phyloP scores from a whole-genome alignment of 306 rosid species.

The Clitoria ternatea region DNA sequence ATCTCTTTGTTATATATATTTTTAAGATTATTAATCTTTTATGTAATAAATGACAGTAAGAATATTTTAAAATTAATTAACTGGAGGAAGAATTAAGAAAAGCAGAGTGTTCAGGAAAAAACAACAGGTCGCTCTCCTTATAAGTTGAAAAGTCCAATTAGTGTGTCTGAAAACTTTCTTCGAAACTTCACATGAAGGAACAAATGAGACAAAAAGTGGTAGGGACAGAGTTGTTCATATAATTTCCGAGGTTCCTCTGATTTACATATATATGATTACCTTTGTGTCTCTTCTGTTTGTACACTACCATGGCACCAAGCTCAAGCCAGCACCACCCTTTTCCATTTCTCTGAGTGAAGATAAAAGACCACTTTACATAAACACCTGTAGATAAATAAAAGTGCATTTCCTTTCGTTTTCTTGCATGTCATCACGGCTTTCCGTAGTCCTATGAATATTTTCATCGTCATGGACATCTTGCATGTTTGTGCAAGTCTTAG shows the following conservation, averaged over 20 bases:
- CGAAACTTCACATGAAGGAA: neutral
- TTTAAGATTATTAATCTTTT: no score
- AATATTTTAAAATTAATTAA: no score
- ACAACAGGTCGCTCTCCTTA: no score
- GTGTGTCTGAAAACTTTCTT: neutral
- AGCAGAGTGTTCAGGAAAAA: no score
- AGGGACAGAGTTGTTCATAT: slow-evolving; percentile 22
- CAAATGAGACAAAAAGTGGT: neutral
- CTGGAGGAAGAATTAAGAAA: no score
- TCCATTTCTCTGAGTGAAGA: neutral
- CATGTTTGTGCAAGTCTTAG: slow-evolving; percentile 2
- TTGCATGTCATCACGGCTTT: neutral
- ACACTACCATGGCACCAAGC: neutral
- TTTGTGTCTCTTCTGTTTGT: slow-evolving; percentile 4
- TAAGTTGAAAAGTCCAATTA: neutral
- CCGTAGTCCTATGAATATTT: neutral
- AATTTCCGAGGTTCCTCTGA: neutral
- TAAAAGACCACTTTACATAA: neutral
- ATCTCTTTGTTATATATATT: no score
- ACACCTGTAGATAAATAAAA: neutral
- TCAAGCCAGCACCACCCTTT: neutral
- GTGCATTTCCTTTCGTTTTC: neutral
- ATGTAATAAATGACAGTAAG: no score
- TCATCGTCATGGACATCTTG: neutral
- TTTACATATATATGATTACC: neutral